Conservation (phyloP, 352 stramenopile genomes). For the Globisporangium orthogonon region DNA sequence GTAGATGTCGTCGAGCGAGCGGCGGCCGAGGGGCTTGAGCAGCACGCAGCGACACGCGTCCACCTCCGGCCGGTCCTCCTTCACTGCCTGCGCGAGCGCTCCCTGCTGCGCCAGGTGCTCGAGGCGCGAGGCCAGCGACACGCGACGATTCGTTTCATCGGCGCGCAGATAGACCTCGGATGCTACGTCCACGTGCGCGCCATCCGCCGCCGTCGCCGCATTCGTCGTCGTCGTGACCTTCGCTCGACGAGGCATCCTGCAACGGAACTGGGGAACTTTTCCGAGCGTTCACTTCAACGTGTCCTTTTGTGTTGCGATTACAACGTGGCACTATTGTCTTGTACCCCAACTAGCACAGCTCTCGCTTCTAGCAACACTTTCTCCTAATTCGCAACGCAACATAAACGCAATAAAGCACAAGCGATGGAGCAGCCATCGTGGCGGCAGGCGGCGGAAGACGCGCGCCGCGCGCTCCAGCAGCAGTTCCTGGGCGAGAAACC, state of each 20-base stretch:
- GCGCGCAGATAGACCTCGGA: not conserved
- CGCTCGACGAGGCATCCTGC: no score
- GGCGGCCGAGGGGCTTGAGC: slow-evolving; percentile 36
- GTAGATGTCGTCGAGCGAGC: slow-evolving; percentile 71
- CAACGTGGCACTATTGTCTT: no score
- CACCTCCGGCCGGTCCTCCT: slow-evolving; percentile 44
- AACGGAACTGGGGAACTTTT: no score
- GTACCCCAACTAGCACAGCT: no score
- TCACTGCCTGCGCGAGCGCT: slow-evolving; percentile 33
- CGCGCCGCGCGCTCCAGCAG: slow-evolving; percentile 18
- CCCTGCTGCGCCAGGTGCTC: slow-evolving; percentile 31
- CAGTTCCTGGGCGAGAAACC: slow-evolving; percentile 36
- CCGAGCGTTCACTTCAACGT: not conserved
- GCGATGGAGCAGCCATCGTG: slow-evolving; percentile 7
- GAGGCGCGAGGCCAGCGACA: slow-evolving; percentile 42
- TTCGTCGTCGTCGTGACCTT: not conserved
- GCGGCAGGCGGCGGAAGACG: slow-evolving; percentile 9
- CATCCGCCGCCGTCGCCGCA: not conserved
- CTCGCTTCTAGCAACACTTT: not conserved
- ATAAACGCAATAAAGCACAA: not conserved
- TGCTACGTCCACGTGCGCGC: not conserved
- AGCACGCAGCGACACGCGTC: slow-evolving; percentile 47
- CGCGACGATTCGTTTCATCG: slow-evolving; percentile 15
- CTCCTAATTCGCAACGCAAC: not conserved
- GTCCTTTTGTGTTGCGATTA: not conserved